phyloP scores from a whole-genome alignment of 257 asterid species.

The Solanum commersonii region DNA sequence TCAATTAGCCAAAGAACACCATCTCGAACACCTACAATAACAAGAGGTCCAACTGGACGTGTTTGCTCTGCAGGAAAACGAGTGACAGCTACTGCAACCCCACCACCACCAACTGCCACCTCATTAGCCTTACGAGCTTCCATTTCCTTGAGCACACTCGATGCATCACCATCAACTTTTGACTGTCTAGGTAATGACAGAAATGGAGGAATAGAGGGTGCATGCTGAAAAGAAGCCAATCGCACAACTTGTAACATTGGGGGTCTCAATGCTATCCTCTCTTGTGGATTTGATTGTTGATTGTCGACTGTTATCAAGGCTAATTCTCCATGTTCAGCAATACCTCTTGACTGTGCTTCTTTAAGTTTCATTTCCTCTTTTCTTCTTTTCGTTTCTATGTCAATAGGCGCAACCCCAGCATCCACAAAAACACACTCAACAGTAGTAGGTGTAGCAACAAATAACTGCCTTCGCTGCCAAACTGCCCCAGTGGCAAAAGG shows the following conservation, averaged over 20 bases:
- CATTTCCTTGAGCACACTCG: conserved; percentile 45
- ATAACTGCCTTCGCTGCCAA: conserved; percentile 96
- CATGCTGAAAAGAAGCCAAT: conserved; percentile 88
- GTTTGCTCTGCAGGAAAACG: conserved; percentile 97
- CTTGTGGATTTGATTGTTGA: conserved; percentile 52
- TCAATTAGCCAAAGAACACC: conserved; percentile 95
- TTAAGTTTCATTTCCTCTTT: conserved; percentile 70
- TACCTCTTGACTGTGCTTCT: conserved; percentile 72
- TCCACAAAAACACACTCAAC: conserved; percentile 96
- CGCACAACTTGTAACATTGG: conserved; percentile 96
- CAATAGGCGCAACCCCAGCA: conserved; percentile 83
- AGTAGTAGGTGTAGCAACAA: conserved; percentile 95
- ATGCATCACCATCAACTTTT: conserved; percentile 53
- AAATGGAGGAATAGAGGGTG: conserved; percentile 96
- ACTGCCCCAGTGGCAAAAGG: conserved; percentile 95
- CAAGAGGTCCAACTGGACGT: conserved; percentile 92
- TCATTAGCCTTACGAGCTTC: conserved; percentile 76
- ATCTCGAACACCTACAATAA: conserved; percentile 86
- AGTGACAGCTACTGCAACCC: conserved; percentile 93
- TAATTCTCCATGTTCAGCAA: conserved; percentile 85
- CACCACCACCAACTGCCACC: conserved; percentile 95
- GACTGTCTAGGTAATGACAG: conserved; percentile 76
- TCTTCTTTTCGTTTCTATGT: conserved; percentile 65
- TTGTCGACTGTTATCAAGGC: conserved; percentile 79
- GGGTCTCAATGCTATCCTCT: conserved; percentile 74